Conservation (phyloP, 2,329 filamentous ascomycete genomes). For the Alternaria novae-zelandiae region DNA sequence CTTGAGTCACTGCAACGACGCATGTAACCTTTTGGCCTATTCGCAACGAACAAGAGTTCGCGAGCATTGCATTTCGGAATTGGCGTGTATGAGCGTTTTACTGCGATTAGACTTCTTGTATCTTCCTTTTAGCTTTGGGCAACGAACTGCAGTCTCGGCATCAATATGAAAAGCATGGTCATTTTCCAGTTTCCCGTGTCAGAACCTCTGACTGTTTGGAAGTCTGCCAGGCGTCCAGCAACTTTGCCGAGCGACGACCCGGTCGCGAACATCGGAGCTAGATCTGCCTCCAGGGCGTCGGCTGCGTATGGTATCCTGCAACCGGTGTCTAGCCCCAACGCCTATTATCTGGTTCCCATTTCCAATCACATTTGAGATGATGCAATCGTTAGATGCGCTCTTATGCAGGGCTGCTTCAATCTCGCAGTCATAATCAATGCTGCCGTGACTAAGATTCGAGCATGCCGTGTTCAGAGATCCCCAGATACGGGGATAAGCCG, state of each 20-base stretch:
- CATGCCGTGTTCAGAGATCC: neutral
- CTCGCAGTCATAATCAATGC: neutral
- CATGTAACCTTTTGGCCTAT: neutral
- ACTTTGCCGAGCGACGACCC: neutral
- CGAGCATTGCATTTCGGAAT: neutral
- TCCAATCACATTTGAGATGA: neutral
- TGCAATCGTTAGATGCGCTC: neutral
- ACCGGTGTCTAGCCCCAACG: neutral
- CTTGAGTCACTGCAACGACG: neutral
- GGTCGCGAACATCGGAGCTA: neutral
- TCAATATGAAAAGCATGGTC: neutral
- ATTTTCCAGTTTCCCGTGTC: neutral
- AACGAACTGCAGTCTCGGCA: neutral
- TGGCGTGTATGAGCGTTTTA: neutral
- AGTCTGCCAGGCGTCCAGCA: neutral
- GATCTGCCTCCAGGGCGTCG: neutral
- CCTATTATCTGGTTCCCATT: neutral
- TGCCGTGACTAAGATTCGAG: neutral
- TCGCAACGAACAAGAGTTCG: neutral
- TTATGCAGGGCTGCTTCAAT: neutral
- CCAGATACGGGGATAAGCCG: neutral
- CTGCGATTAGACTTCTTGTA: neutral
- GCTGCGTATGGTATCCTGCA: neutral
- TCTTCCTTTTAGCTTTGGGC: neutral
- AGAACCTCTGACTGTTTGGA: neutral